Conservation (phyloP, 192 early-diverging fungal genomes). For the Entophlyctis luteolus region DNA sequence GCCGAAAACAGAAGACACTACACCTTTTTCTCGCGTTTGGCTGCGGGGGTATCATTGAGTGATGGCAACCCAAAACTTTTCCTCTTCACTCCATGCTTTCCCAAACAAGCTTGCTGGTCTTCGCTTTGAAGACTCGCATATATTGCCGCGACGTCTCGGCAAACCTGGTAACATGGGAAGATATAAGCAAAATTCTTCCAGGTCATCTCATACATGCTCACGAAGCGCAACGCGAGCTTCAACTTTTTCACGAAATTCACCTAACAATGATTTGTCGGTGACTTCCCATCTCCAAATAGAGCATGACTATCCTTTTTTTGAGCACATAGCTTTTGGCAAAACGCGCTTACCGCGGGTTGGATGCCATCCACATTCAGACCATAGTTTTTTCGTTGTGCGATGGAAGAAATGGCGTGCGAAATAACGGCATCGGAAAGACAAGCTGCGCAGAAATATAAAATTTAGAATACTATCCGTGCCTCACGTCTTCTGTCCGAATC, state of each 20-base stretch:
- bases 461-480: neutral
- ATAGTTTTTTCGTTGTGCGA: constrained; percentile 2
- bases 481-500: neutral
- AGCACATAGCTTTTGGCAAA: neutral
- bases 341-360: neutral
- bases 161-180: too few relatives aligned
- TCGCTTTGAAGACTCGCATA: neutral
- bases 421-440: neutral
- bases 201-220: neutral
- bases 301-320: neutral
- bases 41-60: neutral
- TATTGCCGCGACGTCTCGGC: neutral
- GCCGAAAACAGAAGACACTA: neutral
- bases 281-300: constrained; percentile 17
- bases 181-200: neutral
- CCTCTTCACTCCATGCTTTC: neutral
- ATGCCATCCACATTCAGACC: neutral
- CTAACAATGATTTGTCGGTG: neutral
- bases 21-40: neutral
- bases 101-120: neutral
- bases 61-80: neutral
- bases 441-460: neutral
- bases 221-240: neutral
- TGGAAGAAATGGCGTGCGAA: neutral
- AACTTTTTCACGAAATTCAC: neutral